Evolutionary conservation across 768 basidiomycete species (phyloP), one percentile per base, ranked within the genome.

Genomic region (Pisolithus sp.): DNA sequence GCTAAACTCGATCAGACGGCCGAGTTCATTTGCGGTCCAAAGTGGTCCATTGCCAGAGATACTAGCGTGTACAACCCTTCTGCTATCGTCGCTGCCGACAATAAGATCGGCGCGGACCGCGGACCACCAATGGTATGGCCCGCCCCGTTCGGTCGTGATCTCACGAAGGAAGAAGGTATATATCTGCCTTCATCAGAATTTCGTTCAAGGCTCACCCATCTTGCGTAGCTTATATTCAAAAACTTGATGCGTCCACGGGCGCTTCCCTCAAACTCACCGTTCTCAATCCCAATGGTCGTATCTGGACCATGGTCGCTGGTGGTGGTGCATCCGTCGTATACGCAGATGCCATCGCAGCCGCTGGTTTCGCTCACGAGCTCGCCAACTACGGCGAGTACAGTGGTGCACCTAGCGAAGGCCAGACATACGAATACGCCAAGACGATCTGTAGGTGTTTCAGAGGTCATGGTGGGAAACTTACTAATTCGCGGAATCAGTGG

Each of bases 241-340:
- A 96, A 70, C 82, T 99, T 58, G 96, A 98, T 57, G 92, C 79
- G 20, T 93, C 91, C 20, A 99, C 96, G 40, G 95, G 96, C 75
- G 93, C 96, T 61, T 96, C 93, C 8, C 85, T 99, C 67, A 99
- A 99, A 70, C 81, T 99, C 42, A 99, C 96, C 39, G 95, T 99
- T 48, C 76, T 99, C 62, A 97, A 98, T 71, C 71, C 89, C 49
- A 86, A 90, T 66, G 96, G 95, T 54, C 88, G 94, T 55, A 83
- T 99, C 58, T 99, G 96, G 96, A 98, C 96, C 60, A 98, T 98
- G 95, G 96, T 99, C 51, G 95, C 96, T 50, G 96, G 95, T 74
- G 96, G 96, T 65, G 92, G 92, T 76, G 81, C 82, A 20, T 81
- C 78, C 7, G 81, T 83, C 56, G 80, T 83, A 39, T 84, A 83